A percentile compares a stretch with the other conserved stretches of the same genome.
phyloP scores from a whole-genome alignment of 768 basidiomycete species.

The Melanogaster broomeanus region DNA sequence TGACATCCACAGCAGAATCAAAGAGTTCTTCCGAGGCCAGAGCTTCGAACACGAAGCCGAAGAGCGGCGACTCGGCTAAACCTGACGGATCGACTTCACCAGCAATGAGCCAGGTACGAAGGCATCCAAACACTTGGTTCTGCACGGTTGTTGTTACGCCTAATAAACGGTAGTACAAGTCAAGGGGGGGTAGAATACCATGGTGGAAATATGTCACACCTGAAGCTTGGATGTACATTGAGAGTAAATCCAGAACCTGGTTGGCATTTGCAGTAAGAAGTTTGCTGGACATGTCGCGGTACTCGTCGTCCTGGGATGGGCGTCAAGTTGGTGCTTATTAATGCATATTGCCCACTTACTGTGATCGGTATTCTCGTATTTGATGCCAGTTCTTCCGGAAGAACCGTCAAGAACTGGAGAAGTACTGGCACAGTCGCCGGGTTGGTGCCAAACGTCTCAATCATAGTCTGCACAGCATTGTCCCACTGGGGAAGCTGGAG shows the following conservation, averaged over 20 bases:
- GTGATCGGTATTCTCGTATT: conserved; percentile 89
- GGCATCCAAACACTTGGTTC: conserved; percentile 77
- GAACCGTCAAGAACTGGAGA: conserved; percentile 84
- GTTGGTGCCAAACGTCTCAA: conserved; percentile 82
- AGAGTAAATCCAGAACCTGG: conserved; percentile 74
- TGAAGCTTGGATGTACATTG: conserved; percentile 85
- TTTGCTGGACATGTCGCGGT: conserved; percentile 55
- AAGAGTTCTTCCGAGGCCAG: conserved; percentile 85
- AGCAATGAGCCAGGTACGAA: conserved; percentile 85
- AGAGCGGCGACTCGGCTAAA: conserved; percentile 76
- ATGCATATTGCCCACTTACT: conserved; percentile 49
- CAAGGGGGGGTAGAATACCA: neutral
- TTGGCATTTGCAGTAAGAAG: conserved; percentile 69
- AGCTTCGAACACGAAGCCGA: conserved; percentile 82
- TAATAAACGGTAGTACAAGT: conserved; percentile 37
- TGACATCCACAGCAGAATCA: conserved; percentile 86
- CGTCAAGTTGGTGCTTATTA: conserved; percentile 10
- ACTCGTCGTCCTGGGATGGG: conserved; percentile 68
- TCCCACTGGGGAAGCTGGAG: conserved; percentile 88
- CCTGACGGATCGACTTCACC: conserved; percentile 73
- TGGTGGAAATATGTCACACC: conserved; percentile 51
- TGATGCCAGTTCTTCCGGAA: conserved; percentile 85
- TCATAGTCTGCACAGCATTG: conserved; percentile 77
- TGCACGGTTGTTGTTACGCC: conserved; percentile 84
- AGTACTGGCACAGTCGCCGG: conserved; percentile 81